A percentile compares a stretch with the other conserved stretches of the same genome.
phyloP scores from a whole-genome alignment of 805 yeast species.

The Cyberlindnera americana region DNA sequence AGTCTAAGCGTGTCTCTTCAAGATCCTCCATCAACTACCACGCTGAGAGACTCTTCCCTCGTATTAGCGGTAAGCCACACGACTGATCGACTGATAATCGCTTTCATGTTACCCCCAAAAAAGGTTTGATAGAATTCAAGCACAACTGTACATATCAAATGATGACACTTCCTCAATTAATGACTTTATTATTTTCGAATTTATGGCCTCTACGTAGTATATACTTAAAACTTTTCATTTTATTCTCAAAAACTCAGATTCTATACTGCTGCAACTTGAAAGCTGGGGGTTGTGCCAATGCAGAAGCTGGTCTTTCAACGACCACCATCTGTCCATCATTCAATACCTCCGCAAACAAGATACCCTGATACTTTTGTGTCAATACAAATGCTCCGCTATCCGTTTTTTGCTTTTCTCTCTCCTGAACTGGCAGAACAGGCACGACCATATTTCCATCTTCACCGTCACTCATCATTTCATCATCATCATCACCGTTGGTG shows the following conservation, averaged over 20 bases:
- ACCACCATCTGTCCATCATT: conserved; percentile 43
- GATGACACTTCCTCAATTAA: conserved; percentile 3
- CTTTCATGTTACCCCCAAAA: neutral
- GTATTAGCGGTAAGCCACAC: conserved; percentile 48
- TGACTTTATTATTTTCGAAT: conserved; percentile 3
- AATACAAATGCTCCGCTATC: conserved; percentile 58
- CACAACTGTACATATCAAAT: conserved; percentile 6
- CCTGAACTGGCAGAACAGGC: conserved; percentile 28
- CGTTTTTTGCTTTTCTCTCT: conserved; percentile 23
- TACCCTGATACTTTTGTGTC: conserved; percentile 70
- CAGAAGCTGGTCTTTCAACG: conserved; percentile 70
- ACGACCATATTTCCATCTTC: conserved; percentile 23
- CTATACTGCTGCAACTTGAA: conserved; percentile 57
- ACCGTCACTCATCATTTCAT: conserved; percentile 25
- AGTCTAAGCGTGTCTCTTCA: conserved; percentile 26
- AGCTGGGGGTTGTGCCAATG: conserved; percentile 57
- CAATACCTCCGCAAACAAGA: conserved; percentile 49
- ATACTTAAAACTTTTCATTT: neutral
- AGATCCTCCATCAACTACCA: conserved; percentile 49
- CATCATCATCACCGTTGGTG: conserved; percentile 21
- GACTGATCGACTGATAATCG: conserved; percentile 20
- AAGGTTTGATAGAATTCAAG: neutral
- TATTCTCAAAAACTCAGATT: conserved; percentile 30
- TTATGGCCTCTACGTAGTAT: neutral
- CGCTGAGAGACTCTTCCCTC: conserved; percentile 47